Conservation (phyloP, 2,329 filamentous ascomycete species). For the Hymenotorrendiella dingleyae region DNA sequence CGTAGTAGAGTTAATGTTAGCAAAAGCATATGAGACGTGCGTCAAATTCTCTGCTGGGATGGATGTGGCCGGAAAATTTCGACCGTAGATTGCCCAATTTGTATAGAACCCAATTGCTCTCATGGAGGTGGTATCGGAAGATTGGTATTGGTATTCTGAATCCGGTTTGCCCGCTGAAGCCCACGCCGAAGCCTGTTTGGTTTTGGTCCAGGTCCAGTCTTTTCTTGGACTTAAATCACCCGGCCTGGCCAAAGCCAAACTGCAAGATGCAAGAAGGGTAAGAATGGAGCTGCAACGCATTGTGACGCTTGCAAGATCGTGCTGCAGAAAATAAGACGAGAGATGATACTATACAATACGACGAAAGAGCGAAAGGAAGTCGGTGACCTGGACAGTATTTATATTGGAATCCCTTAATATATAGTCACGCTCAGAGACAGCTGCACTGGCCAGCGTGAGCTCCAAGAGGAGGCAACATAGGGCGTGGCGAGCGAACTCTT, state of each 20-base stretch:
- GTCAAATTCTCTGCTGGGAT: slow-evolving; percentile 64
- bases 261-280: slow-evolving; percentile 2
- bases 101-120: background rate
- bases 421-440: background rate
- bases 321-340: background rate
- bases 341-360: background rate
- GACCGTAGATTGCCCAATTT: slow-evolving; percentile 10
- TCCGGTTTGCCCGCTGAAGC: no score
- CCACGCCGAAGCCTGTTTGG: no score
- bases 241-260: slow-evolving; percentile 6
- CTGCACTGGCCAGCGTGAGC: background rate
- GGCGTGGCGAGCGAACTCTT: background rate
- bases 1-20: slow-evolving; percentile 64
- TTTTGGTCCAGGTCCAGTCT: no score
- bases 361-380: background rate
- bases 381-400: no score
- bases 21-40: slow-evolving; percentile 74
- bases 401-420: no score
- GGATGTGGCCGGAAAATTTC: slow-evolving; percentile 56
- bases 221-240: background rate
- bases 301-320: slow-evolving; percentile 10
- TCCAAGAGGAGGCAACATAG: background rate
- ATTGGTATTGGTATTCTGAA: no score
- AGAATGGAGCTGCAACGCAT: slow-evolving; percentile 12
- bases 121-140: no score